Conservation (phyloP, 208 protist species). For the Trypanosoma melophagium region DNA sequence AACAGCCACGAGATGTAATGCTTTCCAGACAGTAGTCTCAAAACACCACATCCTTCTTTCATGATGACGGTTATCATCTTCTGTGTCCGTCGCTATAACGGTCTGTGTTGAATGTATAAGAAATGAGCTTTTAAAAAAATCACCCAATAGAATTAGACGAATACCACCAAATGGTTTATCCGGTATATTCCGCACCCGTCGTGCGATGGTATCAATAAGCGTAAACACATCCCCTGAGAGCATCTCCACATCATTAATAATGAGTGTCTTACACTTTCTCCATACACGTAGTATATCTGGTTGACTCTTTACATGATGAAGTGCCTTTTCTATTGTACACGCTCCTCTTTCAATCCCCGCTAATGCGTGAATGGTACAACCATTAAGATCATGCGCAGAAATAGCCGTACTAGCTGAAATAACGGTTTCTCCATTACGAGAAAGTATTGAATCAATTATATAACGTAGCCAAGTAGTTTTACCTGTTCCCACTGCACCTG, state of each 20-base stretch:
- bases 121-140: slow-evolving; percentile 52
- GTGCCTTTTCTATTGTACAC: slow-evolving; percentile 24
- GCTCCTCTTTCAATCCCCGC: slow-evolving; percentile 45
- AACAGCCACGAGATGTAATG: slow-evolving; percentile 36
- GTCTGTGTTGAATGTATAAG: slow-evolving; percentile 10
- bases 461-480: slow-evolving; percentile 75
- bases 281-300: slow-evolving; percentile 30
- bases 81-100: not conserved
- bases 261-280: slow-evolving; percentile 32
- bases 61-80: not conserved
- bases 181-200: slow-evolving; percentile 24
- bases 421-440: slow-evolving; percentile 10
- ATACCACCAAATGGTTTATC: slow-evolving; percentile 52
- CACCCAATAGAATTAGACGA: slow-evolving; percentile 44
- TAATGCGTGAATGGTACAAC: slow-evolving; percentile 44
- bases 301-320: slow-evolving; percentile 24
- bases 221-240: slow-evolving; percentile 28
- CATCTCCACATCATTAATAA: slow-evolving; percentile 56
- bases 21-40: slow-evolving; percentile 41
- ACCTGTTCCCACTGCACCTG: slow-evolving; percentile 75
- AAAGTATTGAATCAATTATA: slow-evolving; percentile 46
- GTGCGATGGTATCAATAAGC: slow-evolving; percentile 34
- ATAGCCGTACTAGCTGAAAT: slow-evolving; percentile 44
- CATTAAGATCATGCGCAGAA: slow-evolving; percentile 37
- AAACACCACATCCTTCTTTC: slow-evolving; percentile 61